A percentile compares a stretch with the other conserved stretches of the same genome.
These are phyloP conservation scores for Pythium phragmiticola DNA, from an alignment of 352 stramenopile species.

Conservation along the genomic window DNA sequence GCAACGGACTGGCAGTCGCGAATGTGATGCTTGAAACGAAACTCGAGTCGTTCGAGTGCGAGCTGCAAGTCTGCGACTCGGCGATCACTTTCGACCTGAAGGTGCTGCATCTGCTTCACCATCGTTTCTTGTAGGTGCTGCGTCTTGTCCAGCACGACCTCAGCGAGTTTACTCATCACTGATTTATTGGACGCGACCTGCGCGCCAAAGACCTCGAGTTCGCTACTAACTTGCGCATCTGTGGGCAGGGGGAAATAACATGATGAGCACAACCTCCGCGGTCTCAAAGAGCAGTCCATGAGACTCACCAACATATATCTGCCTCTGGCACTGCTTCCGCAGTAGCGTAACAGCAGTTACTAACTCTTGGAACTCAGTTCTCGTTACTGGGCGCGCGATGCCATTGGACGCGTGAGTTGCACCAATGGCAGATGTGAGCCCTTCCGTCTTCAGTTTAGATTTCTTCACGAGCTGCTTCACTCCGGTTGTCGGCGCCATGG, in stretches of 20 bases:
- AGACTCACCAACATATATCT: constrained; percentile 38
- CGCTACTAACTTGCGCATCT: constrained; percentile 51
- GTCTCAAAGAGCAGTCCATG: not conserved
- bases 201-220: constrained; percentile 44
- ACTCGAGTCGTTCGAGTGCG: constrained; percentile 57
- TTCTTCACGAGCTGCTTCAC: constrained; percentile 20
- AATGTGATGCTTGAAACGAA: constrained; percentile 64
- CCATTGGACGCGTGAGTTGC: constrained; percentile 21
- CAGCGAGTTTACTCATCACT: constrained; percentile 39
- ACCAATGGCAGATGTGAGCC: not conserved
- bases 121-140: constrained; percentile 40
- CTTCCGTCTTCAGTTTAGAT: constrained; percentile 1
- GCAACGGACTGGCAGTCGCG: constrained; percentile 47
- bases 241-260: not conserved
- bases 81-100: constrained; percentile 49
- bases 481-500: not conserved
- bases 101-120: constrained; percentile 37
- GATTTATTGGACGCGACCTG: constrained; percentile 50
- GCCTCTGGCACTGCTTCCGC: constrained; percentile 42
- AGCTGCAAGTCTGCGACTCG: constrained; percentile 45
- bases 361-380: constrained; percentile 65
- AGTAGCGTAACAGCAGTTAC: constrained; percentile 39
- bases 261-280: not conserved
- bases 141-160: constrained; percentile 50
- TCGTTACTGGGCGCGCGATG: constrained; percentile 43